phyloP scores from a whole-genome alignment of 2,329 filamentous ascomycete species.

The Aspergillus sp. region DNA sequence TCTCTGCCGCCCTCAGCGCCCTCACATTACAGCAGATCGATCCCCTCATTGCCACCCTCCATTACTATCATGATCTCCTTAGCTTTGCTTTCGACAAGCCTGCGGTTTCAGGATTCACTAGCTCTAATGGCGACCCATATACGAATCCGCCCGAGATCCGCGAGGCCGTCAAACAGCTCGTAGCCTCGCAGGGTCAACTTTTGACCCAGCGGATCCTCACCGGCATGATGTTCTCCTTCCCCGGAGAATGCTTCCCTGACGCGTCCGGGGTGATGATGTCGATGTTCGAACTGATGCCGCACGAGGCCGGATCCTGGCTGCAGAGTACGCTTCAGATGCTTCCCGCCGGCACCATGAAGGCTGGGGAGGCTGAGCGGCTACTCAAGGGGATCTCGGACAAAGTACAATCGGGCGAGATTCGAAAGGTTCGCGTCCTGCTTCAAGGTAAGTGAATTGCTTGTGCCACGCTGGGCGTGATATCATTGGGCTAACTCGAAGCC shows the following conservation, averaged over 20 bases:
- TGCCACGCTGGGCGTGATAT: background rate
- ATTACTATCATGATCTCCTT: constrained; percentile 88
- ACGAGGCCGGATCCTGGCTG: constrained; percentile 78
- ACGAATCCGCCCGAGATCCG: constrained; percentile 69
- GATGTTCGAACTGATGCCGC: constrained; percentile 82
- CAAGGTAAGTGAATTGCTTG: constrained; percentile 51
- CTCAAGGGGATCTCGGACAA: constrained; percentile 78
- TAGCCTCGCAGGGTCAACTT: constrained; percentile 68
- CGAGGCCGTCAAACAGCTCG: constrained; percentile 68
- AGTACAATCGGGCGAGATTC: constrained; percentile 65
- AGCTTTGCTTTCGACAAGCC: constrained; percentile 79
- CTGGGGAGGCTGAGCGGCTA: constrained; percentile 76
- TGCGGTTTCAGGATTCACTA: constrained; percentile 54
- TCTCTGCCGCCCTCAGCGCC: constrained; percentile 82
- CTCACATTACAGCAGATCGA: constrained; percentile 88
- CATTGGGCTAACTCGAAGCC: constrained; percentile 7
- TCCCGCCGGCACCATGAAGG: constrained; percentile 76
- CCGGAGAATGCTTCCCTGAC: constrained; percentile 90
- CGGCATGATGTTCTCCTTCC: constrained; percentile 99
- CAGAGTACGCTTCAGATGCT: constrained; percentile 79
- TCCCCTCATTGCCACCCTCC: constrained; percentile 84
- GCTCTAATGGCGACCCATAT: constrained; percentile 60
- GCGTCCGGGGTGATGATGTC: constrained; percentile 88
- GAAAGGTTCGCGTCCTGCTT: constrained; percentile 78
- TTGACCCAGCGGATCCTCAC: constrained; percentile 88